Base-by-base conservation (phyloP, 225 moss, liverwort and hornwort genomes). In the Straminergon stramineum region DNA sequence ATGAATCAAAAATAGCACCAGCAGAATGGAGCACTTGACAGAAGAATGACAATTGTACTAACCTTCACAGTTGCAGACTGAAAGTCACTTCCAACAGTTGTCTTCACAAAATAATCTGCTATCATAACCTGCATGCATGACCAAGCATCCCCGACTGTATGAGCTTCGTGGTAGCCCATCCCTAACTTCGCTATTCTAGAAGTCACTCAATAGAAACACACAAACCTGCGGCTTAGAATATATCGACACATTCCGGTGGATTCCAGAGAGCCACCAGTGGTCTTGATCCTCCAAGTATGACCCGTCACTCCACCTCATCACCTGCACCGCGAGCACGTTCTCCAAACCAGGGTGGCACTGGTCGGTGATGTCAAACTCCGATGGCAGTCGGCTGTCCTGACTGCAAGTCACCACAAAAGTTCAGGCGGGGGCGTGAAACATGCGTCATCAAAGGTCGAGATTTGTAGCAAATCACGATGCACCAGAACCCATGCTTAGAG, bases 221-320 rank as follows among this genome's bases (percentile, higher is more conserved):
- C 85, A 51, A 52, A 95, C 95, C 94, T 97, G 92, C 28, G 99
- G 97, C 89, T 99, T 99, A 41, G 99, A 92, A 81, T 92, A 94
- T 64, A 99, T 58, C 32, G 93, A 79, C 37, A 99, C 97, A 83
- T 96, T 97, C 51, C 99, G 94, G 86, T 97, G 97, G 89, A 99
- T 99, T 86, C 99, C 99, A 68, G 99, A 99, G 58, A 99, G 96
- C 99, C 97, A 99, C 99, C 99, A 99, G 77, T 99, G 99, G 65
- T 99, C 99, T 90, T 99, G 99, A 87, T 99, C 99, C 94, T 99
- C 99, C 79, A 99, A 92, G 90, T 99, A 99, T n/a, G 99, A 99
- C 43, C 99, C 99, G 84, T 99, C 99, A 90, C 99, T 97, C 99
- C 99, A 99, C 81, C 99, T 92, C 95, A 99, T 97, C 55, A 99